Conservation (phyloP, 1,284 basidiomycete genomes). For the Grifola frondosa region DNA sequence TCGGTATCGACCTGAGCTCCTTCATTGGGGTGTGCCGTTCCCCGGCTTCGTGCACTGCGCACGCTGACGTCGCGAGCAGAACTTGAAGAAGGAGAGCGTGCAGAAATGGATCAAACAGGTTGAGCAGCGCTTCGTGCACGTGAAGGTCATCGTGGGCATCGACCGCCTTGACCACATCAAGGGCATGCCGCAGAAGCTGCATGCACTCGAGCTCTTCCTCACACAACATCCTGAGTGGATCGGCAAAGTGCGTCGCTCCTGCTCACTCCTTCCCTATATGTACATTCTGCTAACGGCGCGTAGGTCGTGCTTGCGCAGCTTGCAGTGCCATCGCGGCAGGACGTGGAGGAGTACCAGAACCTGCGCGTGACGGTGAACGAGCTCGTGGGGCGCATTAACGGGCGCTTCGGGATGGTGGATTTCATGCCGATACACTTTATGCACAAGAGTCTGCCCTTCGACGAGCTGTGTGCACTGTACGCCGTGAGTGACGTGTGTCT, state of each 20-base stretch:
- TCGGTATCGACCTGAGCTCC: conserved; percentile 92
- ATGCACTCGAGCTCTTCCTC: conserved; percentile 94
- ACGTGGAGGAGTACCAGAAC: conserved; percentile 99
- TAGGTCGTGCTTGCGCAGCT: conserved; percentile 94
- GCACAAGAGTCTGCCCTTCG: conserved; percentile 90
- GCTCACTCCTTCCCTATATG: conserved; percentile 4
- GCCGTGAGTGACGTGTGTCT: conserved; percentile 95
- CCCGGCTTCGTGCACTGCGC: neutral
- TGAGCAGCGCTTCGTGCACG: conserved; percentile 86
- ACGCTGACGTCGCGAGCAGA: conserved; percentile 40
- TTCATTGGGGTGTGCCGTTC: conserved; percentile 74
- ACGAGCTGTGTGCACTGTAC: conserved; percentile 95
- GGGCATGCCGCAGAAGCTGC: conserved; percentile 96
- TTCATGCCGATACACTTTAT: conserved; percentile 99
- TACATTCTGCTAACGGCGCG: neutral
- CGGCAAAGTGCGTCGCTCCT: conserved; percentile 66
- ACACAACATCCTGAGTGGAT: conserved; percentile 98
- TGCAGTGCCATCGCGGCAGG: conserved; percentile 94
- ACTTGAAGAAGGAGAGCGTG: conserved; percentile 76
- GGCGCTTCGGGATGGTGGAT: conserved; percentile 96
- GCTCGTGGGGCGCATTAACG: conserved; percentile 97
- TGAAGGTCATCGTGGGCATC: conserved; percentile 97
- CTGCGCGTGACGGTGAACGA: conserved; percentile 94
- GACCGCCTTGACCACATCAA: conserved; percentile 99
- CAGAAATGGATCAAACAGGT: conserved; percentile 77